Percentiles rank a stretch among this genome's conserved stretches.
Conservation (phyloP, 345 rosid genomes). For the Bruguiera gymnorhiza region DNA sequence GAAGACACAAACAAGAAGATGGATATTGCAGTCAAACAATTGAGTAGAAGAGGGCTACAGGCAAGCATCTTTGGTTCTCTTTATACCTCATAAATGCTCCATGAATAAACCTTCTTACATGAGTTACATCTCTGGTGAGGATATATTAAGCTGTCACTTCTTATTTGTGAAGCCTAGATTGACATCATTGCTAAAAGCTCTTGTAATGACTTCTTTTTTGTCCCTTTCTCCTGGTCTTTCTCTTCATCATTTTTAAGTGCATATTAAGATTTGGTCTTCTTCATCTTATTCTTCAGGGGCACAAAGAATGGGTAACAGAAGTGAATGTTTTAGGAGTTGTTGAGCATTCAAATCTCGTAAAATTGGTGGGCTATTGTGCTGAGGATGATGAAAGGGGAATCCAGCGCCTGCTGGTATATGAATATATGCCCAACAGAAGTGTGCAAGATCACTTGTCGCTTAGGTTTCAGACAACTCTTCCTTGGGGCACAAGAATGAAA, state of each 20-base stretch:
- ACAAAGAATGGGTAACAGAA: slow-evolving; percentile 97
- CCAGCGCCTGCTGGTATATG: slow-evolving; percentile 84
- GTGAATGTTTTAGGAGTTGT: slow-evolving; percentile 89
- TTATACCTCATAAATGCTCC: not conserved
- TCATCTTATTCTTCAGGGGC: slow-evolving; percentile 53
- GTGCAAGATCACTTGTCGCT: slow-evolving; percentile 85
- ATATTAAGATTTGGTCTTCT: slow-evolving; percentile 2
- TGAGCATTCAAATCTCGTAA: slow-evolving; percentile 89
- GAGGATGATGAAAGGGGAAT: slow-evolving; percentile 98
- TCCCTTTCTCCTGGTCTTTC: too few relatives aligned
- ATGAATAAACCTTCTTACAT: too few relatives aligned
- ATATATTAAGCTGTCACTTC: too few relatives aligned
- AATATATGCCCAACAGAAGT: too few relatives aligned
- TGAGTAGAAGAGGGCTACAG: slow-evolving; percentile 92
- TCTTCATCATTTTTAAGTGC: not conserved
- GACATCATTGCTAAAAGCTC: too few relatives aligned
- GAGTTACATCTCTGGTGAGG: too few relatives aligned
- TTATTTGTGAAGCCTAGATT: too few relatives aligned
- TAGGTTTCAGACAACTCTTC: slow-evolving; percentile 56
- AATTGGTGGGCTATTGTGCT: slow-evolving; percentile 84
- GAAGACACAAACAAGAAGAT: slow-evolving; percentile 62
- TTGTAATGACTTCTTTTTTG: too few relatives aligned
- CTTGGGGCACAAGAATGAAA: slow-evolving; percentile 74
- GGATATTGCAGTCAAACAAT: slow-evolving; percentile 90
- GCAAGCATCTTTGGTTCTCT: slow-evolving; percentile 24